Percentiles rank a stretch among this genome's conserved stretches.
Conservation (phyloP, 1,284 basidiomycete species). For the Ustilago lituana region DNA sequence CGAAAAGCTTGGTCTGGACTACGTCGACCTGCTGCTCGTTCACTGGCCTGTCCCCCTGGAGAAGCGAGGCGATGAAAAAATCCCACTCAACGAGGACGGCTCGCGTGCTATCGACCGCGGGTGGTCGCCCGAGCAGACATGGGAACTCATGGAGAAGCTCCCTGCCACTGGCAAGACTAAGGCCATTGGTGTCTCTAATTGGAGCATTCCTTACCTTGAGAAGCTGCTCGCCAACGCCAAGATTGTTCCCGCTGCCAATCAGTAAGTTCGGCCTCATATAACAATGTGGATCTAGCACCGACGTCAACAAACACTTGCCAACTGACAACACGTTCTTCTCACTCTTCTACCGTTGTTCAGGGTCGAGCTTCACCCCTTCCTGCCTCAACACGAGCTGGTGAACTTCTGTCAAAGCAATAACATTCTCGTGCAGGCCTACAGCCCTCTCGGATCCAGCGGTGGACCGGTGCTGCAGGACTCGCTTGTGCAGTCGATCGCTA, state of each 20-base stretch:
- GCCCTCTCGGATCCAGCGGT: constrained; percentile 53
- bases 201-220: constrained; percentile 54
- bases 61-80: constrained; percentile 74
- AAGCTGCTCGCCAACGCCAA: constrained; percentile 72
- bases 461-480: constrained; percentile 44
- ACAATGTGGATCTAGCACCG: too few species aligned
- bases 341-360: too few species aligned
- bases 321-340: too few species aligned
- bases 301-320: too few species aligned
- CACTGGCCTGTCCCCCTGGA: constrained; percentile 72
- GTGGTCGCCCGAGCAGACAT: constrained; percentile 78
- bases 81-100: constrained; percentile 74
- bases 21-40: constrained; percentile 76
- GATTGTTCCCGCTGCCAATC: constrained; percentile 77
- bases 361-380: constrained; percentile 54
- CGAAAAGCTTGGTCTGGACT: constrained; percentile 77
- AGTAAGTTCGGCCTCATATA: constrained; percentile 66
- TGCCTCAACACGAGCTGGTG: constrained; percentile 81
- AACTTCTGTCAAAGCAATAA: constrained; percentile 71
- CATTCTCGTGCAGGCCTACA: constrained; percentile 52
- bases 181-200: constrained; percentile 76
- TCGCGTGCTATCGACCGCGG: constrained; percentile 73
- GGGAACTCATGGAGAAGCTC: constrained; percentile 82
- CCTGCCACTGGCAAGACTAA: constrained; percentile 76
- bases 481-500: constrained; percentile 49